Evolutionary conservation across 805 yeast species (phyloP), one percentile per base, ranked within the genome.

Genomic region (Zygosaccharomyces bisporus): DNA sequence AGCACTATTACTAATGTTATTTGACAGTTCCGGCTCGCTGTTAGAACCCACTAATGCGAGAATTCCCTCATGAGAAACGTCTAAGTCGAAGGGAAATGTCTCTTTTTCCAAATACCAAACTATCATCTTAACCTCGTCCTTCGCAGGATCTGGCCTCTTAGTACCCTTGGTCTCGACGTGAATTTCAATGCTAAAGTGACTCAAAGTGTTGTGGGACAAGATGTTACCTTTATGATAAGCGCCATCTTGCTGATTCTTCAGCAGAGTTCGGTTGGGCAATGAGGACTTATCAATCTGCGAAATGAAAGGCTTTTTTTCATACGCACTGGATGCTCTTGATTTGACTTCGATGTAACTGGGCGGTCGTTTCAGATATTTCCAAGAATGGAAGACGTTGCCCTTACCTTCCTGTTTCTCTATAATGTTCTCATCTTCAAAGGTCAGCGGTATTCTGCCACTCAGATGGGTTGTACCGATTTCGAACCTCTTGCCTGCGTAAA

Each of bases 401-500:
- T 21, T 18, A n/a, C 20, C 40, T 13, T 20, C 19, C 17, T 30
- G 21, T 13, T 41, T 35, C 16, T 52, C 47, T 4, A 47, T 18
- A 12, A 39, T 35, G 3, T 53, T 19, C 12, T 54, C 53, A 2
- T 53, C 60, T 39, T 53, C 16, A 37, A 64, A 52, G 9, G 56
- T 41, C 16, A 67, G 55, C 2, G 60, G 54, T 13, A 63, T 57
- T 24, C 74, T 46, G 39, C 67, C 55, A 13, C 59, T 44, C 6
- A 65, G 27, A 43, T 74, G 68, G 2, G 61, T 53, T 0, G 80
- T 74, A 9, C 64, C 60, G 1, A 85, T 62, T 1, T 64, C 66
- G 49, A 80, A 79, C 51, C 75, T 77, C 48, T 73, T 78, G 4
- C 89, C 90, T 1, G 90, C 90, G 63, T 79, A 81, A 0, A 76